Evolutionary conservation across 129 eudicot species (phyloP), one percentile per base, ranked within the genome.

Genomic region (Pseudognaphalium luteoalbum): DNA sequence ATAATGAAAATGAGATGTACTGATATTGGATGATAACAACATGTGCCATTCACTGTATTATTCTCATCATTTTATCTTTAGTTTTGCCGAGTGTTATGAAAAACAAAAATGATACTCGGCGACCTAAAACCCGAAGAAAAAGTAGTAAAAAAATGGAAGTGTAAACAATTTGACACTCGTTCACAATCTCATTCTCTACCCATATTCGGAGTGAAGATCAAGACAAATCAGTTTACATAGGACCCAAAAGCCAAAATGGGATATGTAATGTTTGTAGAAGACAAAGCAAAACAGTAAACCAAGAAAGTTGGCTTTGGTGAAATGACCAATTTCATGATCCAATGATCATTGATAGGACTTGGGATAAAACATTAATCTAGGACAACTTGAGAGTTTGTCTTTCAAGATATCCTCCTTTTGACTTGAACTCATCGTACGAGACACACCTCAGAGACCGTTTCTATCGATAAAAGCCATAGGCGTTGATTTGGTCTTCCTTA

Each of bases 221-320:
- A 80, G 72, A 73, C 73, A 80, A 73, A 66, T 74, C 37, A 28
- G 20, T 30, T 64, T 58, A 41, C 64, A 74, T 56, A 47, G 20
- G 42, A 28, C 42, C 78, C 74, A 71, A 64, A 80, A 64, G 51
- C 78, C 61, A 71, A 80, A 80, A 66, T 80, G 63, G 56, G 83
- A 80, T 80, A 3, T 80, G 83, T 73, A 73, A 64, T 58, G 79
- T 28, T 66, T 67, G 57, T 58, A 56, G 65, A 73, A 73, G 83
- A 80, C 83, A 80, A 66, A 39, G 20, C 10, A 80, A 42, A 67
- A 58, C 83, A 80, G 52, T 66, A 80, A 80, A 66, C 83, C 83
- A 80, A 80, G 75, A 66, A 66, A 41, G 42, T 72, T 80, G 83
- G 83, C 79, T 73, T 80, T 80, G 83, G 74, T 80, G 83, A 80